A percentile compares a stretch with the other conserved stretches of the same genome.
Conservation (phyloP, 2,329 filamentous ascomycete species). For the Monilinia aucupariae region DNA sequence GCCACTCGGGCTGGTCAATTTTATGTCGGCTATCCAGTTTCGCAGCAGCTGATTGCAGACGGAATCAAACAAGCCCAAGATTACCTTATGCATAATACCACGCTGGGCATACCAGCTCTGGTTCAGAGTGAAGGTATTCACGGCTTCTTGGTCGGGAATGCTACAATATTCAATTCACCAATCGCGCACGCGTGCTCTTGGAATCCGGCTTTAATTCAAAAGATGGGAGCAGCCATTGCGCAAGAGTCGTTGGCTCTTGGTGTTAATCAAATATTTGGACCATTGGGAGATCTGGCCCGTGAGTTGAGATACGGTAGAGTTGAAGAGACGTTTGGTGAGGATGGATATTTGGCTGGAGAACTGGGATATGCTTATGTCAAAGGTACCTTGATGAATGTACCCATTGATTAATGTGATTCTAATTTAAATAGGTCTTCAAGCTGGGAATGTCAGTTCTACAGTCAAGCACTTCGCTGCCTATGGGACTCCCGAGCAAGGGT, state of each 20-base stretch:
- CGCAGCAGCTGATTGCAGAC: slow-evolving; percentile 56
- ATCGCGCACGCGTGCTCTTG: slow-evolving; percentile 68
- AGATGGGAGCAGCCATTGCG: slow-evolving; percentile 63
- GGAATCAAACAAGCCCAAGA: slow-evolving; percentile 63
- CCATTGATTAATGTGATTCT: not conserved
- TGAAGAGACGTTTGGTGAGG: slow-evolving; percentile 69
- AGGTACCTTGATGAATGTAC: slow-evolving; percentile 46
- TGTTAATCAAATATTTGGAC: slow-evolving; percentile 68
- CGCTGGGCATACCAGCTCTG: slow-evolving; percentile 64
- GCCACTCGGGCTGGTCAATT: slow-evolving; percentile 48
- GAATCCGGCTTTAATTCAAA: slow-evolving; percentile 57
- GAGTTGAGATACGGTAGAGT: slow-evolving; percentile 68
- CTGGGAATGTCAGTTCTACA: slow-evolving; percentile 60
- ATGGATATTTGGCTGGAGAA: slow-evolving; percentile 61
- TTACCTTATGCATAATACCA: slow-evolving; percentile 61
- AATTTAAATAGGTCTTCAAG: slow-evolving; percentile 55
- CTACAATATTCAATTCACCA: slow-evolving; percentile 74
- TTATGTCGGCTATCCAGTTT: slow-evolving; percentile 64
- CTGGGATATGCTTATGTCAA: slow-evolving; percentile 56
- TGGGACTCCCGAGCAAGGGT: slow-evolving; percentile 62
- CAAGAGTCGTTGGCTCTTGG: slow-evolving; percentile 62
- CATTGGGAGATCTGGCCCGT: slow-evolving; percentile 63
- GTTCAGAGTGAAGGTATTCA: slow-evolving; percentile 72
- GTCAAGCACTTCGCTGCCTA: slow-evolving; percentile 73
- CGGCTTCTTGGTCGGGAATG: slow-evolving; percentile 65